Conservation (phyloP, 257 asterid species). For the Fraxinus excelsior region DNA sequence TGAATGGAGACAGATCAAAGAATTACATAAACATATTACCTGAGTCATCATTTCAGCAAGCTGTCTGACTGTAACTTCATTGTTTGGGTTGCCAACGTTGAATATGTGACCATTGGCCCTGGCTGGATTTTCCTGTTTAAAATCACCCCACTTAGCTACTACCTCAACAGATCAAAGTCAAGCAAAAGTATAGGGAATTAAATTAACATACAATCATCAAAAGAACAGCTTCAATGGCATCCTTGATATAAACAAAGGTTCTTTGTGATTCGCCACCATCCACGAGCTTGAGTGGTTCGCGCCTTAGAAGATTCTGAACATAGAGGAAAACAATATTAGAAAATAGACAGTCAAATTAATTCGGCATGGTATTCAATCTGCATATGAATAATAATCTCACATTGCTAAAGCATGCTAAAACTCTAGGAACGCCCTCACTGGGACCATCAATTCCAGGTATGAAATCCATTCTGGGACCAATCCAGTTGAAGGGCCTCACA, state of each 20-base stretch:
- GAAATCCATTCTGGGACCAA: slow-evolving; percentile 84
- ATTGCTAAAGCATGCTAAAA: slow-evolving; percentile 77
- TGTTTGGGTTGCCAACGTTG: slow-evolving; percentile 76
- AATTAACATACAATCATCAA: slow-evolving; percentile 62
- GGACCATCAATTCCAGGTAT: slow-evolving; percentile 83
- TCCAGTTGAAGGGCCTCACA: slow-evolving; percentile 80
- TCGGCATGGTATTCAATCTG: slow-evolving; percentile 2
- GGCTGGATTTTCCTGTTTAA: slow-evolving; percentile 69
- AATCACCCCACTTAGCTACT: slow-evolving; percentile 21
- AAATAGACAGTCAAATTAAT: slow-evolving; percentile 29
- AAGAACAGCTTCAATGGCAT: slow-evolving; percentile 75
- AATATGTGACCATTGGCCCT: slow-evolving; percentile 74
- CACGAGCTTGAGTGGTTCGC: slow-evolving; percentile 69
- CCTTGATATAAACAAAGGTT: slow-evolving; percentile 70
- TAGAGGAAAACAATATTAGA: slow-evolving; percentile 7
- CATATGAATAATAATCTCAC: slow-evolving; percentile 41
- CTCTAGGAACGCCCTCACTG: slow-evolving; percentile 78
- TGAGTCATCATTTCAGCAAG: slow-evolving; percentile 79
- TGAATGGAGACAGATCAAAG: neutral
- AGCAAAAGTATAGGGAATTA: slow-evolving; percentile 1
- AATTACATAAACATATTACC: slow-evolving; percentile 30
- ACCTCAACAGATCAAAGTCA: neutral
- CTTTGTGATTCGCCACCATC: slow-evolving; percentile 78
- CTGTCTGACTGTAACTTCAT: slow-evolving; percentile 74
- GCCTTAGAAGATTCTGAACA: slow-evolving; percentile 61